These are phyloP conservation scores for Yarrowia alimentaria DNA, from an alignment of 805 yeast genomes.

Conservation along the genomic window DNA sequence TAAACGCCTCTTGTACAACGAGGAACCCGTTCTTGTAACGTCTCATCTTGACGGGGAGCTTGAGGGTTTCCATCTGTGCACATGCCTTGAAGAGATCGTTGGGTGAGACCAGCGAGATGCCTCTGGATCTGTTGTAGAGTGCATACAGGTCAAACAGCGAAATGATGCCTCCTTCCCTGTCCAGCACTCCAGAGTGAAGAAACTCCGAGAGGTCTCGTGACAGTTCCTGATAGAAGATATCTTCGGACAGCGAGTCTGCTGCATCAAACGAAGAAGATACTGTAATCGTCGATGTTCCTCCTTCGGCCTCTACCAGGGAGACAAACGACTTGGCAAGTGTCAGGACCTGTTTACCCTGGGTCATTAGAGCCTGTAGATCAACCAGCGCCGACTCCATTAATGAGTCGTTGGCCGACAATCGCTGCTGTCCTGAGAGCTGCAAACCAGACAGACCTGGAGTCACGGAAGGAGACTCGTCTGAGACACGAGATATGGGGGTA, in stretches of 20 bases:
- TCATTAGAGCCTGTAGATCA: conserved; percentile 73
- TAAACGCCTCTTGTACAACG: conserved; percentile 44
- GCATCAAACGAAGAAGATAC: neutral
- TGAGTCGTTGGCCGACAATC: conserved; percentile 56
- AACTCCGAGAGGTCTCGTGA: conserved; percentile 80
- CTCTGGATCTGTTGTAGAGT: conserved; percentile 61
- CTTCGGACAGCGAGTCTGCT: conserved; percentile 33
- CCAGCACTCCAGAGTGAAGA: conserved; percentile 49
- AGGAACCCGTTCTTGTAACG: conserved; percentile 44
- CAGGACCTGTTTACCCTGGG: conserved; percentile 72
- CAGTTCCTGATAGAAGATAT: conserved; percentile 51
- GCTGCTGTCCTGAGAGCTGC: conserved; percentile 54
- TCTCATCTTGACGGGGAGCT: conserved; percentile 54
- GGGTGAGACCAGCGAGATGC: conserved; percentile 68
- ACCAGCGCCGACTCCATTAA: conserved; percentile 67
- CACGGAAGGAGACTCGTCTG: too few relatives aligned
- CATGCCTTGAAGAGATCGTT: conserved; percentile 64
- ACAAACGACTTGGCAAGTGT: conserved; percentile 48
- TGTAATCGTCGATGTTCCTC: conserved; percentile 5
- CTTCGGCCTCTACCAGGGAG: conserved; percentile 17
- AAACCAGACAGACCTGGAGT: conserved; percentile 66
- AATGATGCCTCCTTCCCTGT: conserved; percentile 56
- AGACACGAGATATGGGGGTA: too few relatives aligned
- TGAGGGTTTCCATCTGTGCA: conserved; percentile 52
- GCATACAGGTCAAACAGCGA: conserved; percentile 63